A percentile compares a stretch with the other conserved stretches of the same genome.
Evolutionary conservation across 2,329 filamentous ascomycete species (phyloP).

Genomic region (Hypoxylon sp.): DNA sequence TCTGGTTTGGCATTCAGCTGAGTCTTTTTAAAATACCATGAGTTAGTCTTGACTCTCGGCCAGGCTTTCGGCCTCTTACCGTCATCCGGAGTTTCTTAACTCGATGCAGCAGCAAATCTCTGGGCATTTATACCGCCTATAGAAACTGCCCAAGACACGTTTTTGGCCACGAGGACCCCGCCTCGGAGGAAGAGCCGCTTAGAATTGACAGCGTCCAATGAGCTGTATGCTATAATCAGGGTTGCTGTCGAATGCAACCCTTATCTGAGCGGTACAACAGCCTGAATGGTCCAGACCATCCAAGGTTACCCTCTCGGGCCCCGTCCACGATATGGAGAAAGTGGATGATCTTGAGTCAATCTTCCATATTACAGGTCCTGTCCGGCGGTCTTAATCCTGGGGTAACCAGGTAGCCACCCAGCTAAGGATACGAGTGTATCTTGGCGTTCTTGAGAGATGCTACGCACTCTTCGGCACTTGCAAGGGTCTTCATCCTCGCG

Average conservation of each 20-base stretch:
- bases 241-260: background rate
- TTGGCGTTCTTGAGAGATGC: conserved; percentile 24
- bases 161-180: conserved; percentile 1
- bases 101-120: background rate
- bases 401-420: conserved; percentile 21
- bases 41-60: background rate
- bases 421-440: conserved; percentile 12
- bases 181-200: background rate
- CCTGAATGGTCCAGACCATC: conserved; percentile 26
- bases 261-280: conserved; percentile 16
- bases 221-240: background rate
- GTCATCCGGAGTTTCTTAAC: background rate
- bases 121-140: background rate
- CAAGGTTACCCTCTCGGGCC: conserved; percentile 2
- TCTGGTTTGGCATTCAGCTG: too few species aligned
- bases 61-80: background rate
- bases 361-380: conserved; percentile 6
- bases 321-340: conserved; percentile 9
- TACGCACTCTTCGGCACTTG: conserved; percentile 33
- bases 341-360: conserved; percentile 9
- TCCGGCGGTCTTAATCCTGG: conserved; percentile 24
- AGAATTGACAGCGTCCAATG: background rate
- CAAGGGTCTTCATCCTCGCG: conserved; percentile 23
- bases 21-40: background rate
- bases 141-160: too few species aligned